Base-by-base conservation (phyloP, 352 stramenopile species). In the Phytophthora nicotianae region DNA sequence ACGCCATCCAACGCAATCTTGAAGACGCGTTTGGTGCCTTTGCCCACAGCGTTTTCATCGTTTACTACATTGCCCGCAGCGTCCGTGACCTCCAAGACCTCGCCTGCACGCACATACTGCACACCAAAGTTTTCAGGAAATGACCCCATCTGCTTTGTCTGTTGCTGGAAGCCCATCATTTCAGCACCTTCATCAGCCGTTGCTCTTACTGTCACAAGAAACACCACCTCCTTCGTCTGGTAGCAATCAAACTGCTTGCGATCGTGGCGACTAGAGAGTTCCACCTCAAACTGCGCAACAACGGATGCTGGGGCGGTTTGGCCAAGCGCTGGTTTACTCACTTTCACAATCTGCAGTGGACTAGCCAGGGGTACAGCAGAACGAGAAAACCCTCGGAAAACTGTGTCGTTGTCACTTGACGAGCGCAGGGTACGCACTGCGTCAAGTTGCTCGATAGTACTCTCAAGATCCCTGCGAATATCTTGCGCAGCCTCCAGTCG, bases 171-270 rank as follows among this genome's bases (percentile, higher is more conserved):
- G 4, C 77, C 79, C 71, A 91, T 83, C 2, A 77, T 67, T 42
- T 95, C 83, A 7, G 74, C 70, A 7, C 77, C 85, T 75, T 93
- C 87, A 41, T 91, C 81, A 21, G 68, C 65, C 1, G 76, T 83
- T 11, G 79, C 75, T 41, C 73, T 68, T 8, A 99, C 63, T 16
- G 74, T 81, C 42, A 99, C 68, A 13, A 99, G 73, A 71, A 98
- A 99, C 5, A 99, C 67, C 47, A 98, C 94, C 60, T 99, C 96
- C 43, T 96, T 90, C 17, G 97, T 79, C 38, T 91, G 77, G 24
- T 98, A 80, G 7, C 71, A 69, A 70, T 99, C 96, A 78, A 98
- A 99, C 2, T 49, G 38, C 46, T 68, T 72, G 11, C 59, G 56
- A 11, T 87, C 64, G 49, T 89, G 75, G 1, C 65, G 62, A 32